These are phyloP conservation scores for Aspergillus spinulosporus DNA, from an alignment of 2,329 filamentous ascomycete genomes.

Conservation along the genomic window DNA sequence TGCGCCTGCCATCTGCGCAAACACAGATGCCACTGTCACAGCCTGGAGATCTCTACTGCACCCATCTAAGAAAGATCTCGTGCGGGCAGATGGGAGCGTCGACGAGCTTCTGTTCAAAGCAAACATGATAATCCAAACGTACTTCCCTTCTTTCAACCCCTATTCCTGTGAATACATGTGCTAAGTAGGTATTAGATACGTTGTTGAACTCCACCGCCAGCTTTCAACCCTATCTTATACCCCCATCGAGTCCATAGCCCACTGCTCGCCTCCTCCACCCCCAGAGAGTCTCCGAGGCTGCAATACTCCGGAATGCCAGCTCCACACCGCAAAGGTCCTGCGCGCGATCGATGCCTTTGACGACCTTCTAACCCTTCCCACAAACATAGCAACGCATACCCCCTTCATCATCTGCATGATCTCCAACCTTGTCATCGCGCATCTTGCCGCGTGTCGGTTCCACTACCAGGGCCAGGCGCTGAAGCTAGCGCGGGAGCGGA, in stretches of 20 bases:
- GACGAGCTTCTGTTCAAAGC: conserved; percentile 74
- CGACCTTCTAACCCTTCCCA: conserved; percentile 39
- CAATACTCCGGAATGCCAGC: conserved; percentile 26
- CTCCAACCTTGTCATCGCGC: conserved; percentile 52
- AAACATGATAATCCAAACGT: conserved; percentile 65
- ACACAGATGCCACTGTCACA: conserved; percentile 37
- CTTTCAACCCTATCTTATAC: conserved; percentile 43
- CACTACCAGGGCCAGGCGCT: conserved; percentile 34
- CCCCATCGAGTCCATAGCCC: conserved; percentile 40
- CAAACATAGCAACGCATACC: conserved; percentile 35
- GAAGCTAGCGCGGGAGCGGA: conserved; percentile 39
- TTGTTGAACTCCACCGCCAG: conserved; percentile 40
- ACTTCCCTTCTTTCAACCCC: conserved; percentile 35
- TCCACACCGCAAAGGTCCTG: conserved; percentile 42
- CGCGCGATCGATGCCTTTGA: conserved; percentile 40
- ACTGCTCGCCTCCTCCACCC: conserved; percentile 30
- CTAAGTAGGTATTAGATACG: conserved; percentile 28
- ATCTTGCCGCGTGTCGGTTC: conserved; percentile 54
- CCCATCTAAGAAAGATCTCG: conserved; percentile 31
- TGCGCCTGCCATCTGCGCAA: conserved; percentile 24
- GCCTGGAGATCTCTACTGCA: conserved; percentile 44
- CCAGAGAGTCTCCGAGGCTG: conserved; percentile 13
- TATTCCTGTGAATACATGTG: background rate
- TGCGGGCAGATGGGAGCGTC: conserved; percentile 56
- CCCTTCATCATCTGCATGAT: conserved; percentile 48